Evolutionary conservation across 176 grass and related monocot species (phyloP).

Genomic region (Oryza officinalis): DNA sequence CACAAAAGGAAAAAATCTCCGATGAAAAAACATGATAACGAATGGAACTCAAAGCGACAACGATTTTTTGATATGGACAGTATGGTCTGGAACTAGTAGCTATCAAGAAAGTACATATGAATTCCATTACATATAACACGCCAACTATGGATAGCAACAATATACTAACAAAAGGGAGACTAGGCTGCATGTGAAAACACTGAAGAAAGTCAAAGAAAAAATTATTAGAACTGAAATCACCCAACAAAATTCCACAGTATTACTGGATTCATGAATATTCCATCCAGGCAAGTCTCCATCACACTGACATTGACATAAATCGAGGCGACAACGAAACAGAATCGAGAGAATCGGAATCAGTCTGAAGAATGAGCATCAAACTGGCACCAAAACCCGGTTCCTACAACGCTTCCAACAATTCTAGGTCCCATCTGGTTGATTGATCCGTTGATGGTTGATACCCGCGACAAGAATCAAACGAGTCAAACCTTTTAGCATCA

Average conservation of each 20-base stretch:
- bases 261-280: slow-evolving; percentile 21
- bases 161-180: neutral
- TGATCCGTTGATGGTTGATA: slow-evolving; percentile 1
- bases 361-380: neutral
- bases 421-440: neutral
- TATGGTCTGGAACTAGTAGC: slow-evolving; percentile 28
- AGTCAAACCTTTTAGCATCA: slow-evolving; percentile 33
- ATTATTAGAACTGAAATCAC: neutral
- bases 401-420: neutral
- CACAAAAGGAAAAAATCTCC: neutral
- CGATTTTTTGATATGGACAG: neutral
- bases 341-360: neutral
- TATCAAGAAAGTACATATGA: slow-evolving; percentile 3
- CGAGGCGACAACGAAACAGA: slow-evolving; percentile 9
- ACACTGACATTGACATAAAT: neutral
- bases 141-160: neutral
- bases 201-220: slow-evolving; percentile 21
- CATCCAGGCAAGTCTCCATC: neutral
- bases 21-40: neutral
- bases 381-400: neutral
- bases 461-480: slow-evolving; percentile 1
- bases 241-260: neutral
- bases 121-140: neutral
- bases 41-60: slow-evolving; percentile 28
- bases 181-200: neutral